These are phyloP conservation scores for Begonia peltatifolia DNA, from an alignment of 306 rosid genomes.

Conservation along the genomic window DNA sequence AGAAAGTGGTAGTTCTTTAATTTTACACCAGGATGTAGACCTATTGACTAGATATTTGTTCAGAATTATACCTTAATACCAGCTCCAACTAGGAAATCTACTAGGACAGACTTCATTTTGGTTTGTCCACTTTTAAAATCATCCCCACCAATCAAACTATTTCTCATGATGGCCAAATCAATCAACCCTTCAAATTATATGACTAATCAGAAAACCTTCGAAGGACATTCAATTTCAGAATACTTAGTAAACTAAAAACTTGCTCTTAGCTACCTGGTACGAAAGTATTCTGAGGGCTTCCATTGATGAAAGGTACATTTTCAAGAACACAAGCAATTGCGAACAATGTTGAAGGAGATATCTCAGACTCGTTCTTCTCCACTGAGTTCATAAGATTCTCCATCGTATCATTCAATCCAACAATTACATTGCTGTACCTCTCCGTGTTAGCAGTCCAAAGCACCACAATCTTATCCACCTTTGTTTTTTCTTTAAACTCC, in stretches of 20 bases:
- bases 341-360: constrained; percentile 89
- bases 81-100: constrained; percentile 98
- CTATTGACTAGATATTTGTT: too few species aligned
- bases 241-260: too few species aligned
- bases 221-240: too few species aligned
- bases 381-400: constrained; percentile 69
- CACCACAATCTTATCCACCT: constrained; percentile 83
- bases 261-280: constrained; percentile 53
- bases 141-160: constrained; percentile 90
- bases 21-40: neutral
- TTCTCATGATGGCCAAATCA: constrained; percentile 70
- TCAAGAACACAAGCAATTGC: constrained; percentile 80
- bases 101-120: constrained; percentile 94
- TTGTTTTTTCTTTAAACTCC: constrained; percentile 74
- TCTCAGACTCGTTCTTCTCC: constrained; percentile 83
- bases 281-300: constrained; percentile 97
- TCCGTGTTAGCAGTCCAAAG: constrained; percentile 99
- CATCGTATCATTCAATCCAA: constrained; percentile 72
- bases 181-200: constrained; percentile 40
- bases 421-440: constrained; percentile 74
- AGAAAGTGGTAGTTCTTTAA: neutral
- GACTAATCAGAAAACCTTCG: neutral
- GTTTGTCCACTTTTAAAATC: constrained; percentile 99
- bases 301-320: constrained; percentile 83
- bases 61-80: constrained; percentile 64